Percentiles rank a stretch among this genome's conserved stretches.
Evolutionary conservation across 805 yeast genomes (phyloP).

Genomic region (Debaryomyces maramus): DNA sequence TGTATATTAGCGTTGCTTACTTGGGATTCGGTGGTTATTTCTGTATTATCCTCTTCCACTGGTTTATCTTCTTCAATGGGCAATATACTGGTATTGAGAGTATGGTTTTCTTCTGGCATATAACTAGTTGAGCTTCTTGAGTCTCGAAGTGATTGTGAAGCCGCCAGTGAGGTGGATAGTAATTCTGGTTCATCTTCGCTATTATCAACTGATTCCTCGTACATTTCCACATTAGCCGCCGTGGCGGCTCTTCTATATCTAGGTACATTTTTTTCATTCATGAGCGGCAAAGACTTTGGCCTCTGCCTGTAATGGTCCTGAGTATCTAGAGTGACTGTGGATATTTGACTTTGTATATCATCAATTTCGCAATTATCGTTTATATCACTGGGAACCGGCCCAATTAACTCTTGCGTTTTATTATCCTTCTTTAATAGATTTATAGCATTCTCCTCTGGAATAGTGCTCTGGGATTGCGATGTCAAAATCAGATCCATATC

Average conservation of each 20-base stretch:
- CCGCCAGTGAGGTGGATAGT: constrained; percentile 3
- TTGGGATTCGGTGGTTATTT: constrained; percentile 3
- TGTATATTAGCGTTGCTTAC: constrained; percentile 9
- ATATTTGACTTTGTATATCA: constrained; percentile 1
- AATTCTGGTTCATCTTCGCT: constrained; percentile 19
- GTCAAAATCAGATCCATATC: background rate
- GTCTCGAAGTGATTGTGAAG: background rate
- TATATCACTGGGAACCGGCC: background rate
- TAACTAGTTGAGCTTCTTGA: constrained; percentile 3
- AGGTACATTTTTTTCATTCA: background rate
- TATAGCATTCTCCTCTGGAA: constrained; percentile 1
- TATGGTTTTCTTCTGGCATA: background rate
- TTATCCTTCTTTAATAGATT: background rate
- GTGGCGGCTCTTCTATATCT: background rate
- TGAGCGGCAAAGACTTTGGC: background rate
- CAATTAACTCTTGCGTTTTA: background rate
- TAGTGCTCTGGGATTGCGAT: constrained; percentile 2
- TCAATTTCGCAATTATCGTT: background rate
- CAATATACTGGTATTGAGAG: constrained; percentile 3
- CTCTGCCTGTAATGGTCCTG: background rate
- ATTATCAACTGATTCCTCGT: constrained; percentile 12
- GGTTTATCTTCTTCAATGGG: background rate
- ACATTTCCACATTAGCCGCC: background rate
- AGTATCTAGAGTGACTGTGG: background rate
- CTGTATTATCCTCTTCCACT: background rate